These are phyloP conservation scores for Tetradesmus lagerheimii DNA, from an alignment of 139 green algal species.

Conservation along the genomic window DNA sequence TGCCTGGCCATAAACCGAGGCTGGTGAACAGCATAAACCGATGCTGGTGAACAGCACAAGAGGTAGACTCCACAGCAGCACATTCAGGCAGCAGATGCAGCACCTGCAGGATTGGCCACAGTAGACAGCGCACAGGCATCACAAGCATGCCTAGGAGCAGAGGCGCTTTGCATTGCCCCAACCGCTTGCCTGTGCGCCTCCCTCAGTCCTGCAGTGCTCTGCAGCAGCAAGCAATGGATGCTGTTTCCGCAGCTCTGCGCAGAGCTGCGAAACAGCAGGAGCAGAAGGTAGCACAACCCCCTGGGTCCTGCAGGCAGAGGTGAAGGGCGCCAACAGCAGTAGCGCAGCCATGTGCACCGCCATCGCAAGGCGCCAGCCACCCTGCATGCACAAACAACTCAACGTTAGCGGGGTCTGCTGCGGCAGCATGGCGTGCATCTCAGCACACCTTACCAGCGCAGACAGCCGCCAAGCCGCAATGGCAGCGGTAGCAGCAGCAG, in stretches of 20 bases:
- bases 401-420: background rate
- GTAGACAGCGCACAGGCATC: background rate
- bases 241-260: too few species aligned
- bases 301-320: background rate
- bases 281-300: background rate
- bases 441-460: background rate
- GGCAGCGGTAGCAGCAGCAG: background rate
- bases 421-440: background rate
- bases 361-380: background rate
- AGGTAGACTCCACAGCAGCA: too few species aligned
- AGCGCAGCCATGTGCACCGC: background rate
- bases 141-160: background rate
- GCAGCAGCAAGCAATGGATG: too few species aligned
- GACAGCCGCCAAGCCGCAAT: background rate
- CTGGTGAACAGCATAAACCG: background rate
- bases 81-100: too few species aligned
- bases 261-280: background rate
- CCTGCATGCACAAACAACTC: background rate
- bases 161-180: background rate
- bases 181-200: background rate
- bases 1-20: background rate
- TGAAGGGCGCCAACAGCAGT: background rate
- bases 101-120: background rate
- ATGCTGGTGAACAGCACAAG: too few species aligned
- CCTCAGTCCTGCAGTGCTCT: too few species aligned